Conservation (phyloP, 2,329 filamentous ascomycete genomes). For the Phyllosticta citrichinensis region DNA sequence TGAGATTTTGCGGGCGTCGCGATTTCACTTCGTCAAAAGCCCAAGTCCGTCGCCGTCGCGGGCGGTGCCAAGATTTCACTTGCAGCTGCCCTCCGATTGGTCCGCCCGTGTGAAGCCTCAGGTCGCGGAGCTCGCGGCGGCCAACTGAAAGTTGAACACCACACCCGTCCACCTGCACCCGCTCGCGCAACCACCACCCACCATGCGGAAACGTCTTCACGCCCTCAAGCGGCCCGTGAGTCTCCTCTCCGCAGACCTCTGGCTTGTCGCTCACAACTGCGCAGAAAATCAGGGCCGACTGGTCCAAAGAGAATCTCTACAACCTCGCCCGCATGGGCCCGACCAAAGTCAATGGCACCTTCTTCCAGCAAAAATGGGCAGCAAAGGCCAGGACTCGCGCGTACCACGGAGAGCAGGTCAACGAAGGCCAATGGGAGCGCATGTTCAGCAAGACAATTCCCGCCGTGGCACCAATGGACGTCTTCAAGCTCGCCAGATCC, state of each 20-base stretch:
- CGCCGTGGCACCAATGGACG: constrained; percentile 77
- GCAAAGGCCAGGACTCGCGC: constrained; percentile 74
- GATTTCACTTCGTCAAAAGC: not conserved
- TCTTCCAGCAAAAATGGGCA: constrained; percentile 97
- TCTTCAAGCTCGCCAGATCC: constrained; percentile 63
- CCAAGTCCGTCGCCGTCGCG: not conserved
- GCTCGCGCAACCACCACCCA: constrained; percentile 11
- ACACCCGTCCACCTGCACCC: not conserved
- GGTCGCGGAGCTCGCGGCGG: not conserved
- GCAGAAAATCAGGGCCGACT: constrained; percentile 88
- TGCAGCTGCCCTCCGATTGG: constrained; percentile 3
- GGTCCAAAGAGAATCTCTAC: constrained; percentile 96
- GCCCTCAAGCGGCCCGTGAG: constrained; percentile 56
- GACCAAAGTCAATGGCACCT: constrained; percentile 46
- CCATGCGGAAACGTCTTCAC: constrained; percentile 51
- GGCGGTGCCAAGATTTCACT: constrained; percentile 7
- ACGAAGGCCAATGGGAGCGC: constrained; percentile 85
- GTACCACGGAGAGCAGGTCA: constrained; percentile 92
- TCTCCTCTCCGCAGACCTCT: constrained; percentile 9
- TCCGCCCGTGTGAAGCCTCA: not conserved
- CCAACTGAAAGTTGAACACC: not conserved
- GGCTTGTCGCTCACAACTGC: not conserved
- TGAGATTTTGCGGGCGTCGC: not conserved
- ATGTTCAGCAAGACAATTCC: constrained; percentile 79
- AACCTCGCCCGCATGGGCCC: constrained; percentile 54